Evolutionary conservation across 2,329 filamentous ascomycete species (phyloP).

Genomic region (Colletotrichum chrysophilum): DNA sequence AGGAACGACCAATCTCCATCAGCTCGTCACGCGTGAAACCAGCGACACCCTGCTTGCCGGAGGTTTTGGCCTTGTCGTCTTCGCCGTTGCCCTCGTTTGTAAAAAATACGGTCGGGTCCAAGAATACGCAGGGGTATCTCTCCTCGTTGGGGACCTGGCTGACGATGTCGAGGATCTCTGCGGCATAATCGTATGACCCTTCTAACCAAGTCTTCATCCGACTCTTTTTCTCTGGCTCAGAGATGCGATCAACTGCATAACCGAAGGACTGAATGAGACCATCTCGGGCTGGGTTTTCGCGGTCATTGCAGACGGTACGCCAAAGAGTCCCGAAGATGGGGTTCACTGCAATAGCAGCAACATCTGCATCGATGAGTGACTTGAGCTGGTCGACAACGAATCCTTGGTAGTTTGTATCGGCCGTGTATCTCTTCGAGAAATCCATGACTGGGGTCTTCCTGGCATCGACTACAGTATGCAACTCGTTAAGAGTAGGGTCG

Average conservation of each 20-base stretch:
- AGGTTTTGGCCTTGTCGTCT: background rate
- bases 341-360: conserved; percentile 50
- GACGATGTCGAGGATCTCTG: conserved; percentile 45
- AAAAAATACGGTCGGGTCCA: conserved; percentile 53
- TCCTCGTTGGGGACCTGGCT: conserved; percentile 38
- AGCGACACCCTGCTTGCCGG: conserved; percentile 28
- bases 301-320: conserved; percentile 53
- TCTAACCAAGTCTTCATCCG: conserved; percentile 54
- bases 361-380: conserved; percentile 48
- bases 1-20: conserved; percentile 57
- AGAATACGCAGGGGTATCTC: conserved; percentile 51
- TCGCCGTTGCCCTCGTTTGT: conserved; percentile 24
- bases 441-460: conserved; percentile 31
- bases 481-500: conserved; percentile 22
- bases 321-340: conserved; percentile 56
- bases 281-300: conserved; percentile 43
- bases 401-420: conserved; percentile 40
- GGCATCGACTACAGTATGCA: conserved; percentile 28
- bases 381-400: conserved; percentile 43
- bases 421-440: conserved; percentile 45
- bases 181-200: conserved; percentile 54
- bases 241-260: conserved; percentile 39
- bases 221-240: conserved; percentile 33
- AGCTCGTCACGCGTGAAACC: conserved; percentile 50
- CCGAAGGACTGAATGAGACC: conserved; percentile 47